Percentiles rank a stretch among this genome's conserved stretches.
These are phyloP conservation scores for Dipteronia dyeriana DNA, from an alignment of 345 rosid species.

Conservation along the genomic window DNA sequence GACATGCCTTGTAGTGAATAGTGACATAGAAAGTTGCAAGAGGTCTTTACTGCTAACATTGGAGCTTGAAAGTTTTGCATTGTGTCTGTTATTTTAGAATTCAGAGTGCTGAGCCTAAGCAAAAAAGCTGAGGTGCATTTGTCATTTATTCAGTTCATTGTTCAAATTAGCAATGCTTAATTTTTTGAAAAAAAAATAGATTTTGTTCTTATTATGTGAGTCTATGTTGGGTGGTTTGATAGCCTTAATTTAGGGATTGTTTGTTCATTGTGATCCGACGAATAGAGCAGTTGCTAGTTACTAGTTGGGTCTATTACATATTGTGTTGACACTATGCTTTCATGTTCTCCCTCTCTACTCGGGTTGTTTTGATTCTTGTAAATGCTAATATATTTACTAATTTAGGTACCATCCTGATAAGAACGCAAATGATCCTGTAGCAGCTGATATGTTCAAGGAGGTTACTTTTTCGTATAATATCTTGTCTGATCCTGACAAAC, in stretches of 20 bases:
- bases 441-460: conserved; percentile 93
- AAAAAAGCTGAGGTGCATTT: not conserved
- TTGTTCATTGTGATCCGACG: not conserved
- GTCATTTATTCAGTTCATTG: not conserved
- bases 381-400: conserved; percentile 17
- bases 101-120: not conserved
- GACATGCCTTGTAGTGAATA: not conserved
- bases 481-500: conserved; percentile 86
- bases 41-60: not conserved
- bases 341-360: not conserved
- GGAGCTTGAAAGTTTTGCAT: not conserved
- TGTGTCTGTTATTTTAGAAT: not conserved
- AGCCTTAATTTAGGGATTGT: not conserved
- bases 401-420: conserved; percentile 99
- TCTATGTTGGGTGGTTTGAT: not conserved
- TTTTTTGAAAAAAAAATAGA: not conserved
- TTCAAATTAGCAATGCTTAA: not conserved
- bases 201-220: not conserved
- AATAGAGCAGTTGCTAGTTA: not conserved
- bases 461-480: conserved; percentile 91
- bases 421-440: conserved; percentile 88
- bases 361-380: conserved; percentile 1
- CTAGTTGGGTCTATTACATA: not conserved
- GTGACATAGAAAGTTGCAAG: not conserved
- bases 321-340: not conserved